Evolutionary conservation across 208 protist species (phyloP).

Genomic region (Leishmania amazonensis): DNA sequence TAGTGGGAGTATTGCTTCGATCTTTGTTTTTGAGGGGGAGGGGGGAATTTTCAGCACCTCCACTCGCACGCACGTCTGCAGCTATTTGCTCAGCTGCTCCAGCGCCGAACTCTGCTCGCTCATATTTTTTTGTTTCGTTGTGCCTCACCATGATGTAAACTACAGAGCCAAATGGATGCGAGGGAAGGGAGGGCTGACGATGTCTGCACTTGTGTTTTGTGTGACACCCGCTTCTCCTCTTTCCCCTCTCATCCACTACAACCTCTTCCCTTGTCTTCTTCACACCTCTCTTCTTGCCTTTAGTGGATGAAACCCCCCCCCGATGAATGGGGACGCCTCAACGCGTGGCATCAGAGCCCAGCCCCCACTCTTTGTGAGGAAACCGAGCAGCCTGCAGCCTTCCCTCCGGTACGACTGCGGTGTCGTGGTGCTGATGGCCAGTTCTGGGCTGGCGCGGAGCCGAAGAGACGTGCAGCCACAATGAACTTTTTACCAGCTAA

Average conservation of each 20-base stretch:
- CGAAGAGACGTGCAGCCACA: background rate
- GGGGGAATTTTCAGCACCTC: background rate
- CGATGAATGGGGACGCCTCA: background rate
- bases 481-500: background rate
- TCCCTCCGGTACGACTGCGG: background rate
- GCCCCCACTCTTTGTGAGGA: background rate
- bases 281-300: background rate
- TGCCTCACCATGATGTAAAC: constrained; percentile 1
- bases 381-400: background rate
- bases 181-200: background rate
- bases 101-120: background rate
- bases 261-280: background rate
- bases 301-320: background rate
- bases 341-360: background rate
- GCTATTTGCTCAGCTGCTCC: background rate
- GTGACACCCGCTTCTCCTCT: background rate
- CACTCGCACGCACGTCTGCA: background rate
- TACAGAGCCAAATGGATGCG: background rate
- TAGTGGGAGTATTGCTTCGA: background rate
- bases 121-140: background rate
- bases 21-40: background rate
- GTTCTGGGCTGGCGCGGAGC: background rate
- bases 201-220: background rate
- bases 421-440: background rate
- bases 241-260: background rate